Evolutionary conservation across 2,329 filamentous ascomycete species (phyloP).

Genomic region (Sarocladium oryzae): DNA sequence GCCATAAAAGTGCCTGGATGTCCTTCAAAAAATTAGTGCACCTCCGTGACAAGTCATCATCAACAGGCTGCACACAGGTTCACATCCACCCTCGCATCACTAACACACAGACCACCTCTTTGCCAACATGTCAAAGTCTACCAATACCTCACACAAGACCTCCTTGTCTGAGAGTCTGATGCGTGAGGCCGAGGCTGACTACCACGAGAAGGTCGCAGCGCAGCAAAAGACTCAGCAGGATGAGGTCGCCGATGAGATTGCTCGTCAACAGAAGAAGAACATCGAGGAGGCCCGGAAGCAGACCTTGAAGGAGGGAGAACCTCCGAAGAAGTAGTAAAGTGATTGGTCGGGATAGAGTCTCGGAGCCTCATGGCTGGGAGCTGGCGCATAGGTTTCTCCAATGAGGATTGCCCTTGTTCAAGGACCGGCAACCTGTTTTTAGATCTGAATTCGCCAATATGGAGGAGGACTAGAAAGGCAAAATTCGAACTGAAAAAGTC

Average conservation of each 20-base stretch:
- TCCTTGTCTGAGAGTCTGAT: neutral
- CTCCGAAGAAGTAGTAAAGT: neutral
- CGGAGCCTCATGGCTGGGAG: too few relatives aligned
- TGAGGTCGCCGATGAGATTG: neutral
- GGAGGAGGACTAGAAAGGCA: too few relatives aligned
- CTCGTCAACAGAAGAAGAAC: neutral
- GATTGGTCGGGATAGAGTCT: neutral
- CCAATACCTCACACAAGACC: neutral
- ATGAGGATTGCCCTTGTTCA: too few relatives aligned
- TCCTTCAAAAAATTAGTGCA: too few relatives aligned
- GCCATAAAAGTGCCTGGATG: too few relatives aligned
- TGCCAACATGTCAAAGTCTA: neutral
- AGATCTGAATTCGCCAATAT: too few relatives aligned
- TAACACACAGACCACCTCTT: neutral
- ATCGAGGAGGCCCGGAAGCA: neutral
- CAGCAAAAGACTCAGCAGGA: neutral
- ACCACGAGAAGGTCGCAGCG: neutral
- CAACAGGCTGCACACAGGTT: too few relatives aligned
- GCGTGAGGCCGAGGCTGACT: constrained; percentile 1
- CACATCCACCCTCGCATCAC: neutral
- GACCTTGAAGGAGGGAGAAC: neutral
- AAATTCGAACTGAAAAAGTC: too few relatives aligned
- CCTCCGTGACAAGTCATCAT: too few relatives aligned
- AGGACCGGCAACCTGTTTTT: too few relatives aligned
- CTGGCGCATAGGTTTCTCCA: too few relatives aligned